Base-by-base conservation (phyloP, 306 rosid genomes). In the Trifolium pratense region DNA sequence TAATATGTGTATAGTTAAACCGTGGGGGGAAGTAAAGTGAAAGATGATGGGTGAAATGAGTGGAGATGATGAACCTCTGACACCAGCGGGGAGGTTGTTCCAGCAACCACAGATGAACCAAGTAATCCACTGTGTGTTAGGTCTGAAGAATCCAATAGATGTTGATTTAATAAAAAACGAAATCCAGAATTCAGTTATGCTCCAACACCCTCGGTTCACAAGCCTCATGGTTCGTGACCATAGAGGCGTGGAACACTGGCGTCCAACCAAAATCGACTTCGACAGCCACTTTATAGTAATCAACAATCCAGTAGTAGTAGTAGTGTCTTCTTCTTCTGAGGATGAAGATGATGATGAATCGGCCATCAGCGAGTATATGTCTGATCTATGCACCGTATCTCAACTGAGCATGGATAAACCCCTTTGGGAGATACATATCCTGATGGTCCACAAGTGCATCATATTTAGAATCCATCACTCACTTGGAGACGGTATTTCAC, bases 401-500 rank as follows among this genome's bases (percentile, higher is more conserved):
- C 72, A 17, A 2, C 84, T 88, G 15, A 75, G 84, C 71, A 8
- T 66, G 34, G 86, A 85, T 2, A 93, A 93, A 36, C 98, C 98
- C 16, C 81, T 93, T 18, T 93, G 97, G 98, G 98, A 93, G 62
- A 74, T 93, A 20, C 98, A 93, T 29, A 3, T 93, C 7, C 83
- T 93, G 1, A 61, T 7, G 43, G 83, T 88, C 1, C 97, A 93
- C 71, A 89, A 79, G 1, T 91, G 97, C 34, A 1, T 31, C 5
- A 56, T 91, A 11, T 78, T 93, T 12, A 84, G 97, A 9, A 78
- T 91, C 12, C 97, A 93, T 46, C 98, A 93, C 55, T 81, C 96
- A 6, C 76, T 93, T 12, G 98, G 97, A 0, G 98, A 93, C 15
- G 98, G 98, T 2, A 83, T 89, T 46, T 93, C 96, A n/a, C 21